Evolutionary conservation across 768 basidiomycete genomes (phyloP), one percentile per base, ranked within the genome.

Genomic region (Boletus reticuloceps): DNA sequence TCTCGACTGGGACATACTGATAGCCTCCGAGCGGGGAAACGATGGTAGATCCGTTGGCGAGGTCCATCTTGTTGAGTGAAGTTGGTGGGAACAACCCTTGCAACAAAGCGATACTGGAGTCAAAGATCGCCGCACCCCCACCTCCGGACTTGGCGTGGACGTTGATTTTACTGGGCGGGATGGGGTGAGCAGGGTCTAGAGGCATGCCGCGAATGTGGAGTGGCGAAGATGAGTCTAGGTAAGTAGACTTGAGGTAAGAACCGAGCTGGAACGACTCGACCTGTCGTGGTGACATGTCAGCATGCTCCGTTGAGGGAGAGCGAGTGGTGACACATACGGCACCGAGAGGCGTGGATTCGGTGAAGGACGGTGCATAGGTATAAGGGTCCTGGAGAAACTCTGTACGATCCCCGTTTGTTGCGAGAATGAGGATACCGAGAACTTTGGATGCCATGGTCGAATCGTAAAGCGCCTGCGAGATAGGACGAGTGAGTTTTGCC

Each of bases 81-180:
- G 80, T 88, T 4, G 91, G 90, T 7, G 91, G 91, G 79, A 86
- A 91, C 56, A 94, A 75, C 11, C 91, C 91, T 66, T 94, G 93
- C 41, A 91, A 75, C 48, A 92, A 74, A 5, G 92, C 91, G 50
- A 88, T 86, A 25, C 89, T 84, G 11, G 87, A 86, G 75, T 94
- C 91, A 72, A 91, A 89, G 60, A 92, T 89, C 38, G 86, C 84
- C 7, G 83, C 78, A 50, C 90, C 88, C 68, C 93, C 91, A 19
- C 85, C 85, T 31, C 89, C 89, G 42, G 84, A 83, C 73, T 93
- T 93, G 64, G 88, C 89, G 58, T 85, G 86, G 43, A 88, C 81
- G 62, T 86, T 84, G 61, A 93, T 78, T 69, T 85, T 80, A 59
- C 70, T 80, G 64, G 86, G 86, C 69, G 88, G 79, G 44, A 87